These are phyloP conservation scores for Pseudohalonectria lignicola DNA, from an alignment of 2,329 filamentous ascomycete species.

Conservation along the genomic window DNA sequence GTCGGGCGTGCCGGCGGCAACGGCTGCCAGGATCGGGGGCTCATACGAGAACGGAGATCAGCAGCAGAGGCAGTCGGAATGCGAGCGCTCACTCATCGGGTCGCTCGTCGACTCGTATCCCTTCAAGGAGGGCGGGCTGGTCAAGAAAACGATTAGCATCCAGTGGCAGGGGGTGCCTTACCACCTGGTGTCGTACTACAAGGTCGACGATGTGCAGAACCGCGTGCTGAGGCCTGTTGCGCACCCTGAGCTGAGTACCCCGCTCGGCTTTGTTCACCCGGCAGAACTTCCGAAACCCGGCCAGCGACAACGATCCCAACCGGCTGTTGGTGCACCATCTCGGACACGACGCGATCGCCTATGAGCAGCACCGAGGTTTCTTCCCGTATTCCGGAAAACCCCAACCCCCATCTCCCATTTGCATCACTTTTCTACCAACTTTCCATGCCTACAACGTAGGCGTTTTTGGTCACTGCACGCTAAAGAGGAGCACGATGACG, in stretches of 20 bases:
- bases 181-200: slow-evolving; percentile 86
- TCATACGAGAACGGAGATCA: not conserved
- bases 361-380: too few species aligned
- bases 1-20: not conserved
- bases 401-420: too few species aligned
- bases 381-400: too few species aligned
- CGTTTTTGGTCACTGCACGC: too few species aligned
- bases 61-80: not conserved
- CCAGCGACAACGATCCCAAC: not conserved
- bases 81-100: slow-evolving; percentile 48
- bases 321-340: too few species aligned
- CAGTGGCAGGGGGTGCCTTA: slow-evolving; percentile 64
- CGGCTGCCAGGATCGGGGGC: not conserved
- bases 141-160: slow-evolving; percentile 91
- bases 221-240: slow-evolving; percentile 50
- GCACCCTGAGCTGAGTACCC: slow-evolving; percentile 41
- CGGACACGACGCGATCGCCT: too few species aligned
- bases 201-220: slow-evolving; percentile 66
- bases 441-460: too few species aligned
- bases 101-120: slow-evolving; percentile 83
- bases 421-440: too few species aligned
- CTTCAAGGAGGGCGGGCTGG: slow-evolving; percentile 70
- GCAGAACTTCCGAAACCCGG: slow-evolving; percentile 48
- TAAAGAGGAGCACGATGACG: too few species aligned
- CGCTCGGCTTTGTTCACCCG: slow-evolving; percentile 46